These are phyloP conservation scores for Holtermanniella nyarrowii DNA, from an alignment of 768 basidiomycete genomes.

Conservation along the genomic window DNA sequence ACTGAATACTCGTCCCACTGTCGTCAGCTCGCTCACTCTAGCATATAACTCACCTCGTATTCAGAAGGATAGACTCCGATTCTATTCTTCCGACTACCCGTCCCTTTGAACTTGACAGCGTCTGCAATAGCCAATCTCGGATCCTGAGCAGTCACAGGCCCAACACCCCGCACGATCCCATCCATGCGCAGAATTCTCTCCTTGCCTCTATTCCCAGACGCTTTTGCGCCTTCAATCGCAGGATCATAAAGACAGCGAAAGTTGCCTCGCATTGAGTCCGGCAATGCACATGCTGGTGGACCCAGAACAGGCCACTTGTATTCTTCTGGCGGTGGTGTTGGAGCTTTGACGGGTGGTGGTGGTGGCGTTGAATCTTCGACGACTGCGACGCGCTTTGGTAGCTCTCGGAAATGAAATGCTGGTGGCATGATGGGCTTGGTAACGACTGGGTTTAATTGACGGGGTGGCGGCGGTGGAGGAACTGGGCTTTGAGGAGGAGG, in stretches of 20 bases:
- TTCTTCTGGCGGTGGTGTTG: no score
- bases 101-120: conserved; percentile 2
- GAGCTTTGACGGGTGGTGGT: no score
- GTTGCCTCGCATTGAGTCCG: not conserved
- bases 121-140: conserved; percentile 3
- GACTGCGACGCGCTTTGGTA: not conserved
- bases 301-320: not conserved
- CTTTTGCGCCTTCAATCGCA: not conserved
- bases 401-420: not conserved
- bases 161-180: conserved; percentile 1
- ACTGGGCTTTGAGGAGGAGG: conserved; percentile 2
- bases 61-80: not conserved
- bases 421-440: not conserved
- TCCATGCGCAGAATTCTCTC: conserved; percentile 2
- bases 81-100: conserved; percentile 7
- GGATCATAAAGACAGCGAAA: conserved; percentile 2
- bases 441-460: no score
- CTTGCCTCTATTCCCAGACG: not conserved
- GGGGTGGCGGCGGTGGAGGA: not conserved
- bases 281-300: not conserved
- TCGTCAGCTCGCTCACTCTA: not conserved
- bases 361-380: not conserved
- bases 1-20: conserved; percentile 68
- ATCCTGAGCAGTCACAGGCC: conserved; percentile 3
- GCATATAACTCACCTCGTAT: conserved; percentile 2